These are phyloP conservation scores for Aspergillus conjunctus DNA, from an alignment of 495 filamentous ascomycete genomes.

Conservation along the genomic window DNA sequence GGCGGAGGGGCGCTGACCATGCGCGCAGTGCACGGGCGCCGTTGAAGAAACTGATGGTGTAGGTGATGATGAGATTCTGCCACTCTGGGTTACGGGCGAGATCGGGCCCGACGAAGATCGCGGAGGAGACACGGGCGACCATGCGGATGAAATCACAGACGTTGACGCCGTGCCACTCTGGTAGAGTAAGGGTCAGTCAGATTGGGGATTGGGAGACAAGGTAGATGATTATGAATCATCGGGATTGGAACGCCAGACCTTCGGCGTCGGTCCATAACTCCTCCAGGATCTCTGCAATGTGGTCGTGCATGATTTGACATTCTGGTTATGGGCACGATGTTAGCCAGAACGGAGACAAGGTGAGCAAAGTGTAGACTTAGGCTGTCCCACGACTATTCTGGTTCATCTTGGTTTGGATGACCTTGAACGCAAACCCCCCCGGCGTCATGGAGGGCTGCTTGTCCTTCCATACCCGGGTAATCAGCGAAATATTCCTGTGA, in stretches of 20 bases:
- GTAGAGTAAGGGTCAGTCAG: neutral
- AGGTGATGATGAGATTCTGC: slow-evolving; percentile 39
- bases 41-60: slow-evolving; percentile 38
- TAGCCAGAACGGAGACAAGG: neutral
- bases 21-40: slow-evolving; percentile 33
- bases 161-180: slow-evolving; percentile 23
- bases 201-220: neutral
- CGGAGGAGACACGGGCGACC: slow-evolving; percentile 45
- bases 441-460: slow-evolving; percentile 11
- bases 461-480: slow-evolving; percentile 19
- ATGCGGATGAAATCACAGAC: slow-evolving; percentile 37
- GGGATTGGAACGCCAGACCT: too few species aligned
- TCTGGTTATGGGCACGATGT: slow-evolving; percentile 3
- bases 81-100: slow-evolving; percentile 44
- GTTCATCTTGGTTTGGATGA: slow-evolving; percentile 18
- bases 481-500: slow-evolving; percentile 20
- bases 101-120: slow-evolving; percentile 45
- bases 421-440: slow-evolving; percentile 14
- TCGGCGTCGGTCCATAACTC: slow-evolving; percentile 10
- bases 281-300: slow-evolving; percentile 2
- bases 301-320: slow-evolving; percentile 8
- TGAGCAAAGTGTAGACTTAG: neutral
- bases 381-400: slow-evolving; percentile 19
- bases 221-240: too few species aligned
- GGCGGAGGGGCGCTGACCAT: slow-evolving; percentile 39